Percentiles rank a stretch among this genome's conserved stretches.
These are phyloP conservation scores for Pseudogymnoascus destructans DNA, from an alignment of 2,329 filamentous ascomycete species.

Conservation along the genomic window DNA sequence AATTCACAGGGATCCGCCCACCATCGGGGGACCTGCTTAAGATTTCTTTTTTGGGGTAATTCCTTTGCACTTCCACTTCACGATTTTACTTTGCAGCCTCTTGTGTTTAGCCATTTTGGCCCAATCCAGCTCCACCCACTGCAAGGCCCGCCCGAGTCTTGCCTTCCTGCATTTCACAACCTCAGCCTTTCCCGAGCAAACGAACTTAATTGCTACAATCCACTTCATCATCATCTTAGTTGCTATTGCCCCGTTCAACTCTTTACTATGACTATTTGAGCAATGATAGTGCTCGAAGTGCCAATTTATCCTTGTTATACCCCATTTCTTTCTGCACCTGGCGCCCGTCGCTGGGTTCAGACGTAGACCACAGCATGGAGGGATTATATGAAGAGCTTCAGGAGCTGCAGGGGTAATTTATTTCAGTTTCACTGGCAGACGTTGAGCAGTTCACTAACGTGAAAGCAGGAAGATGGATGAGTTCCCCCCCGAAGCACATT, in stretches of 20 bases:
- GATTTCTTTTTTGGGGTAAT: not conserved
- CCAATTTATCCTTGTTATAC: not conserved
- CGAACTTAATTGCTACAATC: not conserved
- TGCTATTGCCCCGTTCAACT: not conserved
- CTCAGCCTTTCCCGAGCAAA: not conserved
- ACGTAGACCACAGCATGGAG: conserved; percentile 5
- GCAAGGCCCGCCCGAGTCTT: not conserved
- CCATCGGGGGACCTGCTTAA: not conserved
- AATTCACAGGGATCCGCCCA: not conserved
- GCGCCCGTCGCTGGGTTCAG: conserved; percentile 3
- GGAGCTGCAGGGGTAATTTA: conserved; percentile 2
- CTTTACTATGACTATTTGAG: not conserved
- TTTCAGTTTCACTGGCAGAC: not conserved
- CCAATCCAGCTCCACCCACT: not conserved
- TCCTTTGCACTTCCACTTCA: not conserved
- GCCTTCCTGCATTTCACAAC: not conserved
- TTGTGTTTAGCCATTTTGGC: not conserved
- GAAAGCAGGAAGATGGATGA: conserved; percentile 5
- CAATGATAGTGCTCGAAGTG: conserved; percentile 2
- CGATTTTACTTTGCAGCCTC: not conserved
- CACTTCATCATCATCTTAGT: not conserved
- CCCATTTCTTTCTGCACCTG: not conserved
- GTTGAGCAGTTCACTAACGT: not conserved
- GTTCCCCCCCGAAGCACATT: conserved; percentile 36
- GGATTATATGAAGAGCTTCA: conserved; percentile 7